Percentiles rank a stretch among this genome's conserved stretches.
Evolutionary conservation across 768 basidiomycete genomes (phyloP).

Genomic region (Leccinum variicolor): DNA sequence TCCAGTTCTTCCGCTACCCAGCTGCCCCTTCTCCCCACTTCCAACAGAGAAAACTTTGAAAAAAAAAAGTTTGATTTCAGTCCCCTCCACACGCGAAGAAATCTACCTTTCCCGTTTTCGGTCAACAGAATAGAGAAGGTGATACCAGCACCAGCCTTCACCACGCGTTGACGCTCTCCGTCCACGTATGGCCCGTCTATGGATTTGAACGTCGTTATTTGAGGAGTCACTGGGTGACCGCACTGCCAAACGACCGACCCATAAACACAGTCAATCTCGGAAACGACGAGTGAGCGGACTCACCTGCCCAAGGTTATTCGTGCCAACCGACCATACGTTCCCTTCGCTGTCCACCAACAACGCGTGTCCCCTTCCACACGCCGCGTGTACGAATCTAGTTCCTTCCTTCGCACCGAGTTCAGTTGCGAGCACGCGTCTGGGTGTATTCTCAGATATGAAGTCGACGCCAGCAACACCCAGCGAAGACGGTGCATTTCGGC

Average conservation of each 20-base stretch:
- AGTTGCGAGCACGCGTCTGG: conserved; percentile 54
- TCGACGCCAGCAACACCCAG: conserved; percentile 60
- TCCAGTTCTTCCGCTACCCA: conserved; percentile 92
- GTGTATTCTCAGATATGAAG: conserved; percentile 70
- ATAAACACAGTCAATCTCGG: background rate
- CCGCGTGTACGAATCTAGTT: conserved; percentile 73
- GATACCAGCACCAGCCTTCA: conserved; percentile 77
- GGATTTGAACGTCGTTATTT: conserved; percentile 62
- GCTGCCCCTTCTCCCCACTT: conserved; percentile 88
- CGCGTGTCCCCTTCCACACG: conserved; percentile 79
- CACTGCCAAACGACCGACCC: conserved; percentile 43
- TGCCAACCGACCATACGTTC: conserved; percentile 78
- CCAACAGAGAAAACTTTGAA: conserved; percentile 80
- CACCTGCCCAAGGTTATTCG: conserved; percentile 81
- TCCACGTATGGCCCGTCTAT: conserved; percentile 56
- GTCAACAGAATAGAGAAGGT: conserved; percentile 84
- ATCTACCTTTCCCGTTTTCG: conserved; percentile 71
- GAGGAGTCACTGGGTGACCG: conserved; percentile 62
- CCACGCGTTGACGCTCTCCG: conserved; percentile 60
- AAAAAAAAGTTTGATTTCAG: conserved; percentile 1
- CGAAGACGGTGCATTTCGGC: conserved; percentile 70
- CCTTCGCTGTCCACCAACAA: conserved; percentile 82
- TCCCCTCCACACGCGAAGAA: background rate
- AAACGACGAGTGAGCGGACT: conserved; percentile 14
- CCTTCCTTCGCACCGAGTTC: conserved; percentile 59